These are phyloP conservation scores for Clarkia xantiana DNA, from an alignment of 345 rosid genomes.

Conservation along the genomic window DNA sequence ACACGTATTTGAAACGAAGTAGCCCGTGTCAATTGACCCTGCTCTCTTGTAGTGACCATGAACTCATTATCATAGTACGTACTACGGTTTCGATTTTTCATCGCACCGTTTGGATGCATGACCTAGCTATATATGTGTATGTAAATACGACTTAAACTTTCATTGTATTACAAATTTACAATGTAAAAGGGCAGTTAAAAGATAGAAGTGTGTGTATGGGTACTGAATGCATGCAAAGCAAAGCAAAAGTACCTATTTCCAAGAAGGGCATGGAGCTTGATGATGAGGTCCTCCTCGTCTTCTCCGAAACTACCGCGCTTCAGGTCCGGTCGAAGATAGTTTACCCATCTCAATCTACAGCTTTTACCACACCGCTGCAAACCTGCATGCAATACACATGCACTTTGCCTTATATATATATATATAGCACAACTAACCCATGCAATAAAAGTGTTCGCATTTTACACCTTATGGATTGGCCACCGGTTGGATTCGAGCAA, in stretches of 20 bases:
- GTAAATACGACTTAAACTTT: background rate
- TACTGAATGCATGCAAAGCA: background rate
- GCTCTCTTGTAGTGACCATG: too few relatives aligned
- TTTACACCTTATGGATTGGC: too few relatives aligned
- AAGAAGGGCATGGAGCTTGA: conserved; percentile 24
- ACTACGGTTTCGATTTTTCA: too few relatives aligned
- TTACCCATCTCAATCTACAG: conserved; percentile 25
- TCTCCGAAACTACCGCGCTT: conserved; percentile 21
- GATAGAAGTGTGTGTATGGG: background rate
- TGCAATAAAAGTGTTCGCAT: too few relatives aligned
- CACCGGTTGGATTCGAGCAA: too few relatives aligned
- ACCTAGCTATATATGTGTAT: too few relatives aligned
- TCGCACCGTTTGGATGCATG: too few relatives aligned
- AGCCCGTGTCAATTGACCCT: too few relatives aligned
- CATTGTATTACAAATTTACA: background rate
- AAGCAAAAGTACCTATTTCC: conserved; percentile 15
- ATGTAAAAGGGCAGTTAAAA: too few relatives aligned
- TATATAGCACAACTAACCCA: too few relatives aligned
- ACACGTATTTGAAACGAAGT: too few relatives aligned
- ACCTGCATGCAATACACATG: conserved; percentile 2
- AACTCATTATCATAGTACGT: too few relatives aligned
- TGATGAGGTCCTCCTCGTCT: conserved; percentile 24
- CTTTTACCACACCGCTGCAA: conserved; percentile 24
- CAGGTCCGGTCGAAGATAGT: conserved; percentile 21
- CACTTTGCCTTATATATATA: background rate